A percentile compares a stretch with the other conserved stretches of the same genome.
phyloP scores from a whole-genome alignment of 768 basidiomycete genomes.

The Polyporus arcularius region DNA sequence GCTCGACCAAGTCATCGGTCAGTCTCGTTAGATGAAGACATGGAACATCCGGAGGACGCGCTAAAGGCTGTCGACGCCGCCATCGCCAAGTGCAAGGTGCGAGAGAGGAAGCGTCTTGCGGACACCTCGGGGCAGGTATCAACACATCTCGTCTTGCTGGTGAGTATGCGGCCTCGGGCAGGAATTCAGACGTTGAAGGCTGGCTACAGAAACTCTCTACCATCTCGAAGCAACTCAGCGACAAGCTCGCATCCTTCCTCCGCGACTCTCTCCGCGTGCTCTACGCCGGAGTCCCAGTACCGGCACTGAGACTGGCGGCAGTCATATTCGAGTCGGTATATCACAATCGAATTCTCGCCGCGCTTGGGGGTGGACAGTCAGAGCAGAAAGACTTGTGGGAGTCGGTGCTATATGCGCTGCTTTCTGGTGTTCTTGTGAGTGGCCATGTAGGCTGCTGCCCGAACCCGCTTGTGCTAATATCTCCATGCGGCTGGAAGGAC shows the following conservation, averaged over 20 bases:
- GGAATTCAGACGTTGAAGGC: not conserved
- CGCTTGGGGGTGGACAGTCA: constrained; percentile 20
- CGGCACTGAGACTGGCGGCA: constrained; percentile 43
- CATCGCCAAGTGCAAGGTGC: constrained; percentile 30
- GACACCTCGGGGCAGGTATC: constrained; percentile 42
- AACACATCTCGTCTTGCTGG: constrained; percentile 46
- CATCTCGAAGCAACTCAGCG: constrained; percentile 38
- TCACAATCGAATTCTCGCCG: constrained; percentile 38
- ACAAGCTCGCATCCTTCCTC: constrained; percentile 41
- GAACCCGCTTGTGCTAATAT: not conserved
- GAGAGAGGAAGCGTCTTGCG: constrained; percentile 31
- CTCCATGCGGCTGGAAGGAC: constrained; percentile 18
- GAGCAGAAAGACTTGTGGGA: constrained; percentile 44
- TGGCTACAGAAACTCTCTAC: constrained; percentile 39
- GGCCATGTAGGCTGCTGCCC: too few species aligned
- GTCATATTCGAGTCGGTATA: constrained; percentile 43
- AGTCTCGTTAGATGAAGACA: constrained; percentile 6
- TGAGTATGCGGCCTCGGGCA: constrained; percentile 25
- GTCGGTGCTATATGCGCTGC: constrained; percentile 41
- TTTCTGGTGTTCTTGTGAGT: constrained; percentile 55
- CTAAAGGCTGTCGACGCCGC: constrained; percentile 34
- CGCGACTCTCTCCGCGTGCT: constrained; percentile 46
- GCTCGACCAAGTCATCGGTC: not conserved
- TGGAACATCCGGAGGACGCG: constrained; percentile 30
- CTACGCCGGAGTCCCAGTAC: constrained; percentile 40